Evolutionary conservation across 2,329 filamentous ascomycete species (phyloP), one percentile per base, ranked within the genome.

Genomic region (Aspergillus pseudoterreus): DNA sequence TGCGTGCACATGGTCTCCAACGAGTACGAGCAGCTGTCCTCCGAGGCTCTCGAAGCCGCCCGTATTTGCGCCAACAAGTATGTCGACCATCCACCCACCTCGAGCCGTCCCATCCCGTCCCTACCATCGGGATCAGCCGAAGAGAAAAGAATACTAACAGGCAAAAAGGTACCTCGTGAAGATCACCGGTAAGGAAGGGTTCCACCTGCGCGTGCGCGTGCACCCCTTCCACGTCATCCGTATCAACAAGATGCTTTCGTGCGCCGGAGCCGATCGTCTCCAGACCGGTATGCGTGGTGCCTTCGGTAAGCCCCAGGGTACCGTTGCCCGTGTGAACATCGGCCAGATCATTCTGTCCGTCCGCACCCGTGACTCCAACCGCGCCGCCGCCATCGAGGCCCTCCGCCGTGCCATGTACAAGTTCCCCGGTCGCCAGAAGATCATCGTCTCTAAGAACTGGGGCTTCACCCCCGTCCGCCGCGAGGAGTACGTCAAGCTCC

Each of bases 181-280:
- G 78, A 76, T 79, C 65, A 78, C 80, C 69, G 83, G 83, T 75
- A 86, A 86, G 78, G 83, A 86, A 82, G 80, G 81, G 75, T 86
- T 86, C 82, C 83, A 86, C 75, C 74, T 86, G 60, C 83, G 83
- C 63, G 81, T 86, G 71, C 83, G 94, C 75, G 92, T 91, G 74
- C 94, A 99, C 85, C 94, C 94, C 66, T 99, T 90, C 90, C 94
- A 99, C 85, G 94, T 99, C 81, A 88, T 99, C 84, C 94, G 94
- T 81, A 99, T 99, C 92, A 99, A 99, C 91, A 99, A 99, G 89
- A 99, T 99, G 94, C 92, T 99, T 90, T 97, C 94, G 75, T 99
- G 94, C 80, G 94, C 94, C 74, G 94, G 94, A 85, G 94, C 94
- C 87, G 94, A 99, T 97, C 91, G 94, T 88, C 84, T 99, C 79